Conservation (phyloP, 2,329 filamentous ascomycete genomes). For the Elsinoe ampelina region DNA sequence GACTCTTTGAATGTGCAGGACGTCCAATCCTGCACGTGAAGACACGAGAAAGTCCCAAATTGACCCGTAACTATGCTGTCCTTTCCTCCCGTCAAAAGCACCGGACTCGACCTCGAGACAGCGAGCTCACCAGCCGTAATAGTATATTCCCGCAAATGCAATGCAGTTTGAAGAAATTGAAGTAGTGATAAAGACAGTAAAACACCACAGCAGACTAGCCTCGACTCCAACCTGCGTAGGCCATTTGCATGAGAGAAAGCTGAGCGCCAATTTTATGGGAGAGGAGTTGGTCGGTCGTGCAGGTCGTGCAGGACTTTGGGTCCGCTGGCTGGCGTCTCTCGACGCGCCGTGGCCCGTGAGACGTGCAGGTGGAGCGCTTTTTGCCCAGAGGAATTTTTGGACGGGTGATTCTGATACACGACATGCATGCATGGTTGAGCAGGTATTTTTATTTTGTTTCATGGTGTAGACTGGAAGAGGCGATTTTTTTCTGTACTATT, state of each 20-base stretch:
- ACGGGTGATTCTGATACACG: neutral
- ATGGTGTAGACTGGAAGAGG: neutral
- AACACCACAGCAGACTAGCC: neutral
- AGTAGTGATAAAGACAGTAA: neutral
- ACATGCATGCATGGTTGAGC: neutral
- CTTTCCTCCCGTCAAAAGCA: neutral
- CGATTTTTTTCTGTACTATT: neutral
- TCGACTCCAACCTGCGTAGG: neutral
- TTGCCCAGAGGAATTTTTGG: neutral
- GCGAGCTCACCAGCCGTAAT: neutral
- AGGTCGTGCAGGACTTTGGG: slow-evolving; percentile 1
- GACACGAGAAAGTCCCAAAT: neutral
- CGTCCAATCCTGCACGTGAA: slow-evolving; percentile 4
- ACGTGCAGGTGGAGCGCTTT: neutral
- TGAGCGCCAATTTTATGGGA: slow-evolving; percentile 6
- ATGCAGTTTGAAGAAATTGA: neutral
- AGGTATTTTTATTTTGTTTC: neutral
- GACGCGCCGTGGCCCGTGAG: slow-evolving; percentile 1
- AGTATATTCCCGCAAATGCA: neutral
- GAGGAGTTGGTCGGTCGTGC: neutral
- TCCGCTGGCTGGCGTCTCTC: neutral
- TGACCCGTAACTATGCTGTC: neutral
- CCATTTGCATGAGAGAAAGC: slow-evolving; percentile 4
- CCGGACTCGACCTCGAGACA: slow-evolving; percentile 9
- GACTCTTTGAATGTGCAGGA: neutral